These are phyloP conservation scores for Phialocephala sp. DNA, from an alignment of 2,329 filamentous ascomycete species.

Conservation along the genomic window DNA sequence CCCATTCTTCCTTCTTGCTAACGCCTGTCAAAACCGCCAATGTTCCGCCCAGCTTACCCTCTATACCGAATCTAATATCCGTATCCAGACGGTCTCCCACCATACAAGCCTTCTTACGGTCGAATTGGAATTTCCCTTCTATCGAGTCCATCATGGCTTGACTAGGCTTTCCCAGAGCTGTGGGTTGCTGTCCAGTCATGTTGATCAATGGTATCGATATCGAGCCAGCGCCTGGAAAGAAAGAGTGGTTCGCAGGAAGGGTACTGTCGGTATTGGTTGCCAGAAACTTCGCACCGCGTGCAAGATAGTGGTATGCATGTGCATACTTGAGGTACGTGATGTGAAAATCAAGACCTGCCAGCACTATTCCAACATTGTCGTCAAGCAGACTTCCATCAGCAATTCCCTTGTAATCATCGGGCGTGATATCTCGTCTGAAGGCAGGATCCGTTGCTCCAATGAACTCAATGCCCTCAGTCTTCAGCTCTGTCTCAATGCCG, in stretches of 20 bases:
- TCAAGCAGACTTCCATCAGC: conserved; percentile 80
- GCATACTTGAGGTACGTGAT: conserved; percentile 93
- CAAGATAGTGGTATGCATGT: conserved; percentile 84
- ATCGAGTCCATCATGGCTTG: conserved; percentile 99
- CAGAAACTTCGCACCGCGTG: conserved; percentile 81
- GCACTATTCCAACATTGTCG: conserved; percentile 85
- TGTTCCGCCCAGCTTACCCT: conserved; percentile 89
- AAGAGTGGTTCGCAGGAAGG: conserved; percentile 76
- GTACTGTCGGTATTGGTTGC: conserved; percentile 95
- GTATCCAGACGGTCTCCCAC: conserved; percentile 93
- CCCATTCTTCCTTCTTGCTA: conserved; percentile 81
- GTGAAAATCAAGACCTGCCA: conserved; percentile 91
- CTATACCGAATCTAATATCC: conserved; percentile 93
- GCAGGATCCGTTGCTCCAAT: conserved; percentile 86
- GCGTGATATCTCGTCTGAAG: conserved; percentile 77
- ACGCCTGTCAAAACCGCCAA: conserved; percentile 92
- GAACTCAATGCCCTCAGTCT: conserved; percentile 76
- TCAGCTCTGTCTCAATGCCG: conserved; percentile 89
- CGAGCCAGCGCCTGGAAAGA: conserved; percentile 92
- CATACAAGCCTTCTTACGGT: conserved; percentile 89
- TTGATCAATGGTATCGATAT: conserved; percentile 78
- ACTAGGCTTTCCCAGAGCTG: conserved; percentile 89
- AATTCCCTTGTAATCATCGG: conserved; percentile 79
- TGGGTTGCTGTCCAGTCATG: conserved; percentile 71
- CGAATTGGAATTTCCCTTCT: conserved; percentile 91